Evolutionary conservation across 768 basidiomycete genomes (phyloP).

Genomic region (Lactarius psammicola): DNA sequence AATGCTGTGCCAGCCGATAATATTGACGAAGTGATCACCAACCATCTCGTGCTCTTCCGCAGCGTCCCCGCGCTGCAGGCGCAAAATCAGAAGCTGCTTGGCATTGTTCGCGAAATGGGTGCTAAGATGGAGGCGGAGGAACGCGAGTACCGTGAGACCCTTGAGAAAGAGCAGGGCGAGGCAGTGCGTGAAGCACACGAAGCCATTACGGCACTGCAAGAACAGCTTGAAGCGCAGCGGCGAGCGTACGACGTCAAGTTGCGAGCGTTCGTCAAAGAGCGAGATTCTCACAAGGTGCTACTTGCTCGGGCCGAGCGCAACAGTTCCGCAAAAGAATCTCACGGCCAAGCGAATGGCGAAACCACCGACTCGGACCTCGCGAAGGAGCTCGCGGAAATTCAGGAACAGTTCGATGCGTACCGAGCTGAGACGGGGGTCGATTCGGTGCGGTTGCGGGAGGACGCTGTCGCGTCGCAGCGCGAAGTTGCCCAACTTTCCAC

Average conservation of each 20-base stretch:
- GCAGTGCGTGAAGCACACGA: constrained; percentile 87
- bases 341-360: constrained; percentile 28
- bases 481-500: constrained; percentile 65
- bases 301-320: constrained; percentile 53
- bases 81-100: constrained; percentile 87
- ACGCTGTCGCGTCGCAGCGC: constrained; percentile 59
- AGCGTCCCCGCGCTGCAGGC: constrained; percentile 79
- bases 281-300: constrained; percentile 80
- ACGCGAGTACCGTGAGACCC: constrained; percentile 63
- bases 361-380: constrained; percentile 41
- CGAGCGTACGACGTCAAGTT: constrained; percentile 66
- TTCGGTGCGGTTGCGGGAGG: constrained; percentile 66
- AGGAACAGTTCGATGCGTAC: constrained; percentile 79
- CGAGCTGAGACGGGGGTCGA: constrained; percentile 80
- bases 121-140: constrained; percentile 84
- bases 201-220: constrained; percentile 74
- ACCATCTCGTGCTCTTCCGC: constrained; percentile 83
- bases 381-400: constrained; percentile 67
- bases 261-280: constrained; percentile 81
- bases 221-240: constrained; percentile 77
- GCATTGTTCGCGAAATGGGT: constrained; percentile 79
- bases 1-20: constrained; percentile 49
- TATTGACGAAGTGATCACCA: constrained; percentile 80
- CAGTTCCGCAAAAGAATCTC: constrained; percentile 28
- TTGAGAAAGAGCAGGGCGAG: constrained; percentile 72